Evolutionary conservation across 768 basidiomycete genomes (phyloP).

Genomic region (Tylopilus plumbeoviolaceoides): DNA sequence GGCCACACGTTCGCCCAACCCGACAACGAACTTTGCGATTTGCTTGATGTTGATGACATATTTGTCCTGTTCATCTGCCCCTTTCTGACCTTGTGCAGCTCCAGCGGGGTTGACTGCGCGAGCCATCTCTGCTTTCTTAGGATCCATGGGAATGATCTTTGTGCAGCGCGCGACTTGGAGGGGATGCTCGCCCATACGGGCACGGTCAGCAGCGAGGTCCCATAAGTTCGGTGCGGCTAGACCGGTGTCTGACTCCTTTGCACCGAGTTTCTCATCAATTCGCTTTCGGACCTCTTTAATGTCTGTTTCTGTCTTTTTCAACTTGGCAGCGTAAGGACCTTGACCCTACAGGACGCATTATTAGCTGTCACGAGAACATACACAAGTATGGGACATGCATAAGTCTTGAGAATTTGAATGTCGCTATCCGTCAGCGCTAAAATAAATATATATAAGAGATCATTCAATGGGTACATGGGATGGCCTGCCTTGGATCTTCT

Average conservation of each 20-base stretch:
- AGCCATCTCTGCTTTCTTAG: constrained; percentile 71
- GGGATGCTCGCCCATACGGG: constrained; percentile 89
- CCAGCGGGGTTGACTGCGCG: constrained; percentile 75
- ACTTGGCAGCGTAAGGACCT: constrained; percentile 88
- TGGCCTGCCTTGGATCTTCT: constrained; percentile 81
- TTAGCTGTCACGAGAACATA: neutral
- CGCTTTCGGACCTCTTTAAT: constrained; percentile 96
- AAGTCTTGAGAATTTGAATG: constrained; percentile 98
- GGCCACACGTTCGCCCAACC: constrained; percentile 92
- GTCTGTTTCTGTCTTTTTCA: constrained; percentile 88
- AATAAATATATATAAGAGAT: constrained; percentile 5
- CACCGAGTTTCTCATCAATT: constrained; percentile 96
- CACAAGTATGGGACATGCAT: constrained; percentile 50
- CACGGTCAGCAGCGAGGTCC: constrained; percentile 92
- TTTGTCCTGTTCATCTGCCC: constrained; percentile 98
- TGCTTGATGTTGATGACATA: constrained; percentile 99
- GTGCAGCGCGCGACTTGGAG: constrained; percentile 97
- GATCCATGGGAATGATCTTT: constrained; percentile 89
- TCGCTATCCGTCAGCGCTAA: constrained; percentile 95
- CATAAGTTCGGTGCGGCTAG: constrained; percentile 95
- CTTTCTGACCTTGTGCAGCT: constrained; percentile 83
- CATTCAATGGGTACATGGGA: neutral
- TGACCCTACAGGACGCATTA: constrained; percentile 63
- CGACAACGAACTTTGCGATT: constrained; percentile 99
- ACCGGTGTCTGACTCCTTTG: constrained; percentile 98